Percentiles rank a stretch among this genome's conserved stretches.
Evolutionary conservation across 805 yeast species (phyloP).

Genomic region (Jamesozyma hellenica): DNA sequence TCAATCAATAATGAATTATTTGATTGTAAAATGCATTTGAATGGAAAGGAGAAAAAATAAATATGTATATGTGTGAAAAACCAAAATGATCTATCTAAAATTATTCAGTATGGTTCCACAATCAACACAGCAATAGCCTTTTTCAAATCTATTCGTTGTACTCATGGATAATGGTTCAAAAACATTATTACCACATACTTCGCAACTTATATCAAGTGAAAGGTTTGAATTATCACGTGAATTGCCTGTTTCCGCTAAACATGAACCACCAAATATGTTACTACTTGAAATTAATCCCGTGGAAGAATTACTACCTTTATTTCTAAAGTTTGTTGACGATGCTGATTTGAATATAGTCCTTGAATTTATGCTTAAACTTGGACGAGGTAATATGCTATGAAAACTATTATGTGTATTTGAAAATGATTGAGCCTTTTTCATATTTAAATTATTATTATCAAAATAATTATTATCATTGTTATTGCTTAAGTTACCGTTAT

Average conservation of each 20-base stretch:
- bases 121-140: constrained; percentile 8
- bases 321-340: not conserved
- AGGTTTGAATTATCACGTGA: not conserved
- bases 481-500: not conserved
- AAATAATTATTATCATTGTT: no score
- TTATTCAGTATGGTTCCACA: constrained; percentile 13
- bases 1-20: no score
- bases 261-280: not conserved
- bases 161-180: constrained; percentile 8
- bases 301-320: not conserved
- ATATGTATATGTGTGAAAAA: no score
- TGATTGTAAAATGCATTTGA: no score
- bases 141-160: constrained; percentile 2
- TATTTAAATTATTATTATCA: not conserved
- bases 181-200: constrained; percentile 8
- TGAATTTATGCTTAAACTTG: not conserved
- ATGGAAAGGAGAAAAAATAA: no score
- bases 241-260: not conserved
- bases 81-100: constrained; percentile 7
- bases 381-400: not conserved
- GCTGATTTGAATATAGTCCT: not conserved
- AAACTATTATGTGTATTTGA: not conserved
- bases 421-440: constrained; percentile 4
- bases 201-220: constrained; percentile 5
- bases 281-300: not conserved